These are phyloP conservation scores for Candida montana DNA, from an alignment of 805 yeast genomes.

Conservation along the genomic window DNA sequence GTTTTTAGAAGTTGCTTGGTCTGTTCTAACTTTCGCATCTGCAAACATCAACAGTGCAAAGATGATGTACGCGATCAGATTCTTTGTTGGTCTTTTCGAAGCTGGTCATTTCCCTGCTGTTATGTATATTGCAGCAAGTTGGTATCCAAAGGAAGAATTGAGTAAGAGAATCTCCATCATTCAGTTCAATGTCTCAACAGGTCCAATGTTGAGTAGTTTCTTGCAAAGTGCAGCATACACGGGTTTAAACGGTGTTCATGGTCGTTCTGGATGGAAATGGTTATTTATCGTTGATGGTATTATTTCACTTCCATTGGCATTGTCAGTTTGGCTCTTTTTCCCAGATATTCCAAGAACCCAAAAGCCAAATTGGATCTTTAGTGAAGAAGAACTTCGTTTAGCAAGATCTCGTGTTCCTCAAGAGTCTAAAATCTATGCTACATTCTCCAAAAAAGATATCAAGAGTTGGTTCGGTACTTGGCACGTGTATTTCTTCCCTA, in stretches of 20 bases:
- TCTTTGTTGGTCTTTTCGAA: conserved; percentile 53
- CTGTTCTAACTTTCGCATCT: conserved; percentile 45
- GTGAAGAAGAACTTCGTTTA: conserved; percentile 3
- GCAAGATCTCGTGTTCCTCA: conserved; percentile 6
- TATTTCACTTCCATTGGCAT: conserved; percentile 45
- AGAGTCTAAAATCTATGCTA: conserved; percentile 4
- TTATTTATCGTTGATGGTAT: conserved; percentile 69
- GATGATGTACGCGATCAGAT: conserved; percentile 45
- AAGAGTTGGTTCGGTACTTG: conserved; percentile 6
- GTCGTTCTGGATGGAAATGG: conserved; percentile 79
- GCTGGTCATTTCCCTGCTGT: conserved; percentile 47
- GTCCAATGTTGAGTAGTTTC: conserved; percentile 39
- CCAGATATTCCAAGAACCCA: conserved; percentile 50
- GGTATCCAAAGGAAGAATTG: conserved; percentile 44
- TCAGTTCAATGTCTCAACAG: conserved; percentile 49
- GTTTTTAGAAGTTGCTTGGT: conserved; percentile 47
- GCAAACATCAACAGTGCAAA: conserved; percentile 34
- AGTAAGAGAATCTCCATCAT: conserved; percentile 48
- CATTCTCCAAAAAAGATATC: conserved; percentile 2
- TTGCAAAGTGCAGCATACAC: conserved; percentile 8
- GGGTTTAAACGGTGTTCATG: conserved; percentile 33
- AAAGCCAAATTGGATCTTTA: conserved; percentile 4
- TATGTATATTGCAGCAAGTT: conserved; percentile 42
- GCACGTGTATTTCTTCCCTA: conserved; percentile 8
- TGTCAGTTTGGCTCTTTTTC: conserved; percentile 60